Conservation (phyloP, 768 basidiomycete species). For the Naganishia antarctica region DNA sequence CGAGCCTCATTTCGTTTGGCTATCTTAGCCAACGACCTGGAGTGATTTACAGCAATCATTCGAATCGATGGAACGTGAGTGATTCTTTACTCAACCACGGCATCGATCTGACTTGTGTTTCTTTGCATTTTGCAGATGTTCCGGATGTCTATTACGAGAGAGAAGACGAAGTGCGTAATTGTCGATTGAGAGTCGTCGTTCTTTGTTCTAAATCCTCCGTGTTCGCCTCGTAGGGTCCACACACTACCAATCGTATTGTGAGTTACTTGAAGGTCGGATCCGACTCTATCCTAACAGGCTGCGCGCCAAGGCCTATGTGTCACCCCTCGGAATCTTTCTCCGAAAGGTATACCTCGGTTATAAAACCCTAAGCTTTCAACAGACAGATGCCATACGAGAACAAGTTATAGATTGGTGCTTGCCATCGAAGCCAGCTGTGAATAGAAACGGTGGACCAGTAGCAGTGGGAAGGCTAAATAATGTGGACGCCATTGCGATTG, state of each 20-base stretch:
- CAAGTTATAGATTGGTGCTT: slow-evolving; percentile 24
- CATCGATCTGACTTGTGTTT: neutral
- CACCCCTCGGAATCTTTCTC: slow-evolving; percentile 27
- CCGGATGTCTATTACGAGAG: slow-evolving; percentile 24
- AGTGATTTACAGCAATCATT: slow-evolving; percentile 24
- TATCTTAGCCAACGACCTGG: slow-evolving; percentile 21
- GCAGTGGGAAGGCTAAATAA: too few relatives aligned
- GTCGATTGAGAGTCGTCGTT: too few relatives aligned
- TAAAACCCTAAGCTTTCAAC: slow-evolving; percentile 20
- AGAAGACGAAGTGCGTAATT: slow-evolving; percentile 26
- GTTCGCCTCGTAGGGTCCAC: neutral
- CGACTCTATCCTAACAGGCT: neutral
- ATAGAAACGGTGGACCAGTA: neutral
- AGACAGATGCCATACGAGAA: slow-evolving; percentile 10
- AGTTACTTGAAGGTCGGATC: neutral
- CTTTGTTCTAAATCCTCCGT: neutral
- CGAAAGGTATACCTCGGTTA: slow-evolving; percentile 25
- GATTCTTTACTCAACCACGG: neutral
- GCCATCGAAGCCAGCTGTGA: neutral
- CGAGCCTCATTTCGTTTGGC: neutral
- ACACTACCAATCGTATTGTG: slow-evolving; percentile 22
- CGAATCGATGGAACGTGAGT: slow-evolving; percentile 26
- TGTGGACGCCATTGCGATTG: too few relatives aligned
- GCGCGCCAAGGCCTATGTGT: slow-evolving; percentile 20
- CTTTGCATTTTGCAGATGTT: slow-evolving; percentile 9